phyloP scores from a whole-genome alignment of 768 basidiomycete species.

The Russula brevipes region DNA sequence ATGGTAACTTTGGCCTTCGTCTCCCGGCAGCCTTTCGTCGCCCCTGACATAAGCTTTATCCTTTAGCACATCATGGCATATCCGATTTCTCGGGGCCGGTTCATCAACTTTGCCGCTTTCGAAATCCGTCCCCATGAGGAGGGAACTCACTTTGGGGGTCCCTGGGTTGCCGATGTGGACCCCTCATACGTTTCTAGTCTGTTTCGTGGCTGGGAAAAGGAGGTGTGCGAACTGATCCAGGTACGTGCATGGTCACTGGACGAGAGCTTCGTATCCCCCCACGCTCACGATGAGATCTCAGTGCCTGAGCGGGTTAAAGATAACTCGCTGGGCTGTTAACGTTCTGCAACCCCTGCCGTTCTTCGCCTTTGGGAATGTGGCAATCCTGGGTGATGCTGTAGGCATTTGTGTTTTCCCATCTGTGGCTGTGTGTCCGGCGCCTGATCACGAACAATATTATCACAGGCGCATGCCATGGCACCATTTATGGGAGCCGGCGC shows the following conservation, averaged over 20 bases:
- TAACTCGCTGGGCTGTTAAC: conserved; percentile 59
- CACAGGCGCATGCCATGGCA: conserved; percentile 37
- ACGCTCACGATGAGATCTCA: not conserved
- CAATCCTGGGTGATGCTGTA: conserved; percentile 41
- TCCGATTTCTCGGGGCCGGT: conserved; percentile 51
- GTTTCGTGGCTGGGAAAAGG: conserved; percentile 15
- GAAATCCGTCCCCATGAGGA: conserved; percentile 13
- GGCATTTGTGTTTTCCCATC: conserved; percentile 1
- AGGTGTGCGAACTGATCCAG: conserved; percentile 40
- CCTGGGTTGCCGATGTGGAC: conserved; percentile 12
- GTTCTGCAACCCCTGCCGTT: conserved; percentile 47
- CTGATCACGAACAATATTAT: not conserved
- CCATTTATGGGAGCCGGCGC: conserved; percentile 45
- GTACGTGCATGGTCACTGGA: conserved; percentile 33
- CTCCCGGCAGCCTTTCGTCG: not conserved
- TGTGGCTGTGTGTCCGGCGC: too few species aligned
- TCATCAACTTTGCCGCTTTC: conserved; percentile 42
- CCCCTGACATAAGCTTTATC: not conserved
- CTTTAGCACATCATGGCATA: conserved; percentile 57
- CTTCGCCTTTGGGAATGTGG: conserved; percentile 50
- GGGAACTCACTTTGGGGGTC: conserved; percentile 1
- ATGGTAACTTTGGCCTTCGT: conserved; percentile 34
- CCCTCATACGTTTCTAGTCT: not conserved
- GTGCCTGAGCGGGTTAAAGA: conserved; percentile 10
- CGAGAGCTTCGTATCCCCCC: too few species aligned